Evolutionary conservation across 1,139 yeast species (phyloP), one percentile per base, ranked within the genome.

Genomic region (Hyphopichia pseudoburtonii): DNA sequence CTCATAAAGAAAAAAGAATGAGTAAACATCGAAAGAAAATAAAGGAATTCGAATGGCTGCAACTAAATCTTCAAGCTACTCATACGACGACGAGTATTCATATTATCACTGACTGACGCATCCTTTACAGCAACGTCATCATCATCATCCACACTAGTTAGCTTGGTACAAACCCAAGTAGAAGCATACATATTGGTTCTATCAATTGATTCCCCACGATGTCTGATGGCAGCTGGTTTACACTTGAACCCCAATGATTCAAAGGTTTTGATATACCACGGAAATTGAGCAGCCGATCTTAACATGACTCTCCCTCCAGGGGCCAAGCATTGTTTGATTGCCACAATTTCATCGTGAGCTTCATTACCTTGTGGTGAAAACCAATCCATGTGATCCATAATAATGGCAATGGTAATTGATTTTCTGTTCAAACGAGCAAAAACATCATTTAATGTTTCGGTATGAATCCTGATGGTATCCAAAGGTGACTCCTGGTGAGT

Each of bases 381-480:
- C 95, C 95, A 86, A 60, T 86, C 95, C 92, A 86, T 84, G 57
- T 86, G 95, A 58, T 86, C 95, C 95, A 86, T 86, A 40, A 86
- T 83, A 34, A 86, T 77, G 19, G 92, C 92, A 51, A 82, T 81
- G 8, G 89, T 79, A 36, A 86, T 73, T 15, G 88, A 76, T 39
- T 76, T 74, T 37, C 73, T 70, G 26, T 79, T 68, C 41, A 86
- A 66, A 45, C 92, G 70, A 33, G 78, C 80, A 45, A 84, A 78
- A 3, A 86, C 94, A 50, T 85, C 89, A 54, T 80, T 80, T 51
- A 86, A 70, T 37, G 82, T 80, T 54, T 86, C 95, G 5, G 95
- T 86, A 61, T 86, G 95, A 33, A 86, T 64, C 54, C 94, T 74
- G 44, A 86, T 78, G 39, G 78, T 78, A 53, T 83, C 85, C 41